Conservation (phyloP, 108 stramenopile genomes). For the Aurantiochytrium sp. region DNA sequence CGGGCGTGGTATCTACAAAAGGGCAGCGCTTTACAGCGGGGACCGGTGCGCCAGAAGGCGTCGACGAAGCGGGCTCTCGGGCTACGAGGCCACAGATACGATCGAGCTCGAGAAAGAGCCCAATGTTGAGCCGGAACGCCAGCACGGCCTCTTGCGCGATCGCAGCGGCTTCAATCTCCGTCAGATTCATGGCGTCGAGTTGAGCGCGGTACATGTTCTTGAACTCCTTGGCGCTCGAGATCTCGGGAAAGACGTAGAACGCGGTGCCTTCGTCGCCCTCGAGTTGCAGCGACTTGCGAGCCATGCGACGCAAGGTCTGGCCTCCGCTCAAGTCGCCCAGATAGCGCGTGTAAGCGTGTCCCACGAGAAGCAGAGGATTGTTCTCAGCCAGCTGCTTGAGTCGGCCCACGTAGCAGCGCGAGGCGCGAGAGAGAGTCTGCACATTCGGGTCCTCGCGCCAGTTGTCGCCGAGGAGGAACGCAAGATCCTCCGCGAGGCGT, state of each 20-base stretch:
- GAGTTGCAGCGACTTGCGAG: background rate
- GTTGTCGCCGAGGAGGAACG: background rate
- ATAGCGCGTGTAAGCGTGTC: constrained; percentile 9
- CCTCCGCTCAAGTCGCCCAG: background rate
- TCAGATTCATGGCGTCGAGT: background rate
- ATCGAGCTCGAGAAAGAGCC: background rate
- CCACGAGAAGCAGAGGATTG: background rate
- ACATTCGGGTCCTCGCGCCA: background rate
- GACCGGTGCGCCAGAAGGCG: background rate
- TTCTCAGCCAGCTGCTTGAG: background rate
- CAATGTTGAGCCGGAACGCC: constrained; percentile 3
- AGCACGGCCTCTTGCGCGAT: background rate
- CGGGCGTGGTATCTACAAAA: background rate
- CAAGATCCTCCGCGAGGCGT: background rate
- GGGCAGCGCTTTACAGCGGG: background rate
- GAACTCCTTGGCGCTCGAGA: constrained; percentile 6
- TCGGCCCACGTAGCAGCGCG: background rate
- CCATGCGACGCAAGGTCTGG: background rate
- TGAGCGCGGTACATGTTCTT: constrained; percentile 10
- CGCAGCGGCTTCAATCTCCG: background rate
- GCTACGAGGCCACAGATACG: background rate
- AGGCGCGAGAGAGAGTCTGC: background rate
- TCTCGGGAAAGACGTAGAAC: background rate
- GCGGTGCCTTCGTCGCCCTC: background rate
- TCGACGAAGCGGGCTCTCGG: background rate